These are phyloP conservation scores for Spathaspora boniae DNA, from an alignment of 805 yeast species.

Conservation along the genomic window DNA sequence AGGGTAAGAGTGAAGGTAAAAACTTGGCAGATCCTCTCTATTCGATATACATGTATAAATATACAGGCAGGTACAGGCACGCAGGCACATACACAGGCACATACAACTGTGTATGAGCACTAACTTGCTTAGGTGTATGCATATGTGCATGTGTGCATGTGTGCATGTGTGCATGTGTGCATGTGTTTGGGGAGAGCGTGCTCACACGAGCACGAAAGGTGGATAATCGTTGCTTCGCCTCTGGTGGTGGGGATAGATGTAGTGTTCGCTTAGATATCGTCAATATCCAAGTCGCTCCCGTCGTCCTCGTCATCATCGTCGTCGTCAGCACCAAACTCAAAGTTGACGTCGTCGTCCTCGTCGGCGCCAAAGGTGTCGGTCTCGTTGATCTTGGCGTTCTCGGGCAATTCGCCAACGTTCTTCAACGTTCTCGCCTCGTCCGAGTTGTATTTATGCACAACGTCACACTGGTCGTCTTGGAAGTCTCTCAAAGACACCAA, in stretches of 20 bases:
- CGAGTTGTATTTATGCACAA: conserved; percentile 91
- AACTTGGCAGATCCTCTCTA: no score
- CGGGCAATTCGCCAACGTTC: conserved; percentile 95
- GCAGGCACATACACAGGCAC: no score
- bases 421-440: conserved; percentile 98
- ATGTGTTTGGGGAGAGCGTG: no score
- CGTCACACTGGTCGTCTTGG: conserved; percentile 98
- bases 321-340: conserved; percentile 94
- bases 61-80: no score
- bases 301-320: conserved; percentile 72
- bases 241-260: no score
- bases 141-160: no score
- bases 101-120: no score
- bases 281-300: conserved; percentile 78
- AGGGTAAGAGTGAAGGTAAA: neutral
- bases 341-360: conserved; percentile 95
- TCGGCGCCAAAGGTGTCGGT: conserved; percentile 96
- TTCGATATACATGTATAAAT: no score
- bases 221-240: neutral
- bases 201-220: no score
- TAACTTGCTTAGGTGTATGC: no score
- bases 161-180: no score
- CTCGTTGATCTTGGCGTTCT: conserved; percentile 94
- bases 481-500: conserved; percentile 95
- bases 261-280: conserved; percentile 69